Percentiles rank a stretch among this genome's conserved stretches.
These are phyloP conservation scores for Exobasidium rhododendri DNA, from an alignment of 1,284 basidiomycete species.

Conservation along the genomic window DNA sequence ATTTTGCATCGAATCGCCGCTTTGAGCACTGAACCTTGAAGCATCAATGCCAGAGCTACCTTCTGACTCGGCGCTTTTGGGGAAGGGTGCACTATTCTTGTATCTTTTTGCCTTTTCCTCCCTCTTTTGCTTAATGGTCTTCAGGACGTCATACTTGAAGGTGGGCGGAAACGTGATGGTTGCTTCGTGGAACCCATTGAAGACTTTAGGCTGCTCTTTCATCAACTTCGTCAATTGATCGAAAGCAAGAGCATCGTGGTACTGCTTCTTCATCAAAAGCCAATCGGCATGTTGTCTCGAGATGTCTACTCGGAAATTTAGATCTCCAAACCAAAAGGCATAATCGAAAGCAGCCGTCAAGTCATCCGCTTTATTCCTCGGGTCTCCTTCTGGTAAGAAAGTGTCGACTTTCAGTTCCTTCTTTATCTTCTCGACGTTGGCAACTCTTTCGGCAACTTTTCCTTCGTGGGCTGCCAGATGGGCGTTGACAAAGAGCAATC, in stretches of 20 bases:
- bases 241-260: constrained; percentile 62
- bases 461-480: constrained; percentile 65
- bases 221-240: constrained; percentile 75
- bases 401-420: constrained; percentile 59
- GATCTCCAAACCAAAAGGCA: constrained; percentile 75
- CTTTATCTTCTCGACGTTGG: constrained; percentile 58
- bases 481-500: constrained; percentile 78
- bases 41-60: neutral
- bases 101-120: constrained; percentile 9
- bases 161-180: constrained; percentile 58
- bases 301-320: constrained; percentile 61
- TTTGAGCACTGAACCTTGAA: neutral
- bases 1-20: neutral
- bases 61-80: neutral
- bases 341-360: constrained; percentile 78
- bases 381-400: constrained; percentile 65
- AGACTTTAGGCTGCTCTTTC: constrained; percentile 59
- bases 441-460: constrained; percentile 50
- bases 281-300: constrained; percentile 61
- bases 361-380: constrained; percentile 59
- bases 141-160: constrained; percentile 75
- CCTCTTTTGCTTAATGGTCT: constrained; percentile 52
- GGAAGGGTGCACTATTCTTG: neutral
- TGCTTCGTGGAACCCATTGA: constrained; percentile 64
- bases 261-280: constrained; percentile 59